Base-by-base conservation (phyloP, 805 yeast genomes). In the Wickerhamomyces alni region DNA sequence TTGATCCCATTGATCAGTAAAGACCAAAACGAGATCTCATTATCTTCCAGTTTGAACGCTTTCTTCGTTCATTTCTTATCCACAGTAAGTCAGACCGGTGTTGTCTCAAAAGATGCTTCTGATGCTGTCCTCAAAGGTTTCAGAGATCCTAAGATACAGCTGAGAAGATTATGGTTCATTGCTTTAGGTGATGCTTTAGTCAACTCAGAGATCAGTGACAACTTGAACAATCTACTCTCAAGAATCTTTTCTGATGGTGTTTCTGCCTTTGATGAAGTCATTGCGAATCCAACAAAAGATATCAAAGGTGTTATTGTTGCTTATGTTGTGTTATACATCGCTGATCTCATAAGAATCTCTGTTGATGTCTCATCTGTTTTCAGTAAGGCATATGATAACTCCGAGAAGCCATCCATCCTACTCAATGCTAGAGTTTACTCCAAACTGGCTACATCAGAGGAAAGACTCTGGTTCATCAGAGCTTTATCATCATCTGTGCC, bases 21-120 rank as follows among this genome's bases (percentile, higher is more conserved):
- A 49, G 98, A 91, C 51, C 75, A 78, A 34, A 86, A 87, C 50
- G 98, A 91, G 53, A 15, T 46, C 1, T 75, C 85, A 0, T 65
- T 88, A 30, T 42, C 63, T 3, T 62, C 67, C 4, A 63, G 78
- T 41, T 63, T 82, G 7, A 57, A 61, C 8, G 72, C 82, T 0
- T 70, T 77, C 39, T 67, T 78, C 30, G 44, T 47, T 2, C 79
- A 75, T 45, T 64, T 71, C 19, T 51, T 69, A 10, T 50, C 56
- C 10, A 36, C 63, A 3, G 43, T 64, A 17, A 43, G 48, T 2
- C 37, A 43, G n/a, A 44, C 49, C n/a, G 39, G 45, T 16, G 31
- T 42, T 21, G 43, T 52, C 18, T 39, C 48, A 1, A 39, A 53
- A 2, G 46, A 45, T 3, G 52, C 50, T 2, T 58, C 54, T 3